Conservation (phyloP, 805 yeast species). For the Hanseniaspora mollemarum region DNA sequence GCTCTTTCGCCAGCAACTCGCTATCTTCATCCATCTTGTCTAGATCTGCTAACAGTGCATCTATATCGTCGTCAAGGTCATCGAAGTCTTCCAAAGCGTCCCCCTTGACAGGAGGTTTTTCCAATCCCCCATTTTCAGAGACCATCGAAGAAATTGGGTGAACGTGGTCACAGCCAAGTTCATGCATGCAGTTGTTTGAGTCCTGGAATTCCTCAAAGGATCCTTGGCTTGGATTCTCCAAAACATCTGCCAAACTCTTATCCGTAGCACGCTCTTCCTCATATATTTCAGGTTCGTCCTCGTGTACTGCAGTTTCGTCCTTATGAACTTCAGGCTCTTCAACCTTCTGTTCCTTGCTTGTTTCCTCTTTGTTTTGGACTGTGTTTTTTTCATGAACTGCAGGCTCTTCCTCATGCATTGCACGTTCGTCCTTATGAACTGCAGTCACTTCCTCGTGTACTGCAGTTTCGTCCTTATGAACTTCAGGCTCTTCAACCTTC, state of each 20-base stretch:
- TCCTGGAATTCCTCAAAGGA: not conserved
- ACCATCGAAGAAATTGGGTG: no score
- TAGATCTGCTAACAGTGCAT: constrained; percentile 25
- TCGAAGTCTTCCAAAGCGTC: constrained; percentile 5
- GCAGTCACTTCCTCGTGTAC: no score
- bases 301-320: not conserved
- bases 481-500: constrained; percentile 10
- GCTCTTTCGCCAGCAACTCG: constrained; percentile 7
- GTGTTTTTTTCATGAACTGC: not conserved
- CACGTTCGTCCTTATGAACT: no score
- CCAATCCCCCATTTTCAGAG: not conserved
- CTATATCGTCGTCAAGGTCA: constrained; percentile 26
- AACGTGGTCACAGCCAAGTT: not conserved
- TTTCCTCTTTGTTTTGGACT: not conserved
- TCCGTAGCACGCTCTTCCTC: constrained; percentile 2
- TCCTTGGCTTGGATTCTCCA: not conserved
- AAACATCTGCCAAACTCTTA: not conserved
- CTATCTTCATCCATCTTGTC: constrained; percentile 24
- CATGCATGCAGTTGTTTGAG: not conserved
- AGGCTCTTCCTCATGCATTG: no score
- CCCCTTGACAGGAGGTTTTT: not conserved
- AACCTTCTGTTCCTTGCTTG: constrained; percentile 5
- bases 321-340: constrained; percentile 14
- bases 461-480: no score
- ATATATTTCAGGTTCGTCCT: not conserved